Evolutionary conservation across 192 early-diverging fungal genomes (phyloP).

Genomic region (Backusella sp.): DNA sequence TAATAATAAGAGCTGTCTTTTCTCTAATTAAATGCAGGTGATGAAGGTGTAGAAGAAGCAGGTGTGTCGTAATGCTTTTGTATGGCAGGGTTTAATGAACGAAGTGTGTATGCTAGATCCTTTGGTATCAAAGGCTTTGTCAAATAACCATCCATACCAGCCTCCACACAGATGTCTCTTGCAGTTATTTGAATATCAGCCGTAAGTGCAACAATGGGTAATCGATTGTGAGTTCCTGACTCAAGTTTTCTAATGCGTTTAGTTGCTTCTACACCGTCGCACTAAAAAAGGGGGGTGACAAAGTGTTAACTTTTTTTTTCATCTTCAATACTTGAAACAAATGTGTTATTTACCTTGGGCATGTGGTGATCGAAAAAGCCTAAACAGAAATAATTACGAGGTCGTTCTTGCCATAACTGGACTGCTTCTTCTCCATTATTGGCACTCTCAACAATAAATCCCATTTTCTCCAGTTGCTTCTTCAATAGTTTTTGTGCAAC

Average conservation of each 20-base stretch:
- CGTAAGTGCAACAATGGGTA: conserved; percentile 49
- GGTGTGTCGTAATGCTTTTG: conserved; percentile 10
- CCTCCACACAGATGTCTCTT: conserved; percentile 41
- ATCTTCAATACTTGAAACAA: too few species aligned
- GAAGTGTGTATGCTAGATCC: conserved; percentile 42
- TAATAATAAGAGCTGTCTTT: background rate
- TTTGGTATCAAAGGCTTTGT: conserved; percentile 52
- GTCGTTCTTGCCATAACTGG: conserved; percentile 32
- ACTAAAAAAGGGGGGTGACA: conserved; percentile 8
- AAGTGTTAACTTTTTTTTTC: too few species aligned
- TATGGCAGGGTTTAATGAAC: conserved; percentile 29
- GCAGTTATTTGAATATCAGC: conserved; percentile 50
- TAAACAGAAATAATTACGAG: conserved; percentile 41
- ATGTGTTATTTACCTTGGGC: conserved; percentile 39
- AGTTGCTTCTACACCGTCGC: conserved; percentile 52
- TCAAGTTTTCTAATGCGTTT: conserved; percentile 41
- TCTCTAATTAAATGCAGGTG: background rate
- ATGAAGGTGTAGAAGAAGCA: background rate
- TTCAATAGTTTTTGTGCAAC: conserved; percentile 44
- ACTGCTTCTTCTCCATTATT: conserved; percentile 50
- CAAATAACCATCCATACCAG: conserved; percentile 52
- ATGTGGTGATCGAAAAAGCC: conserved; percentile 56
- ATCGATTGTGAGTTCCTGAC: conserved; percentile 21
- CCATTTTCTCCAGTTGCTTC: conserved; percentile 44
- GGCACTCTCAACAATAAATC: conserved; percentile 44